These are phyloP conservation scores for Cladosporium sp. DNA, from an alignment of 2,329 filamentous ascomycete species.

Conservation along the genomic window DNA sequence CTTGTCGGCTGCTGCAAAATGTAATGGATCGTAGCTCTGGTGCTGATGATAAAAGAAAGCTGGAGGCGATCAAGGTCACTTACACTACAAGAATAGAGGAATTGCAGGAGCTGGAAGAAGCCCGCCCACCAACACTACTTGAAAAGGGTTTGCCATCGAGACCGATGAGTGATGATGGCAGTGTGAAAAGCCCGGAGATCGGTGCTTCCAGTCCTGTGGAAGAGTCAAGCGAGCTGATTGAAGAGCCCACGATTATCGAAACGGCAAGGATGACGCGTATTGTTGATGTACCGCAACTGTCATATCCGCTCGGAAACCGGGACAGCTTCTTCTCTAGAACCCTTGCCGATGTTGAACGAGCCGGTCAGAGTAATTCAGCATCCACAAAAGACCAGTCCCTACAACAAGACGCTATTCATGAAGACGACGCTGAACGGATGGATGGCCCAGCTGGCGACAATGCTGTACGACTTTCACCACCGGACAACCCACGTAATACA, in stretches of 20 bases:
- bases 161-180: constrained; percentile 56
- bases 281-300: constrained; percentile 36
- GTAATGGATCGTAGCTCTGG: constrained; percentile 81
- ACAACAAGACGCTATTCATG: background rate
- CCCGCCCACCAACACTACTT: constrained; percentile 33
- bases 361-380: constrained; percentile 3
- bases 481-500: constrained; percentile 27
- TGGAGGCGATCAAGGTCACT: constrained; percentile 86
- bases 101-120: constrained; percentile 63
- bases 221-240: constrained; percentile 22
- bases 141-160: constrained; percentile 74
- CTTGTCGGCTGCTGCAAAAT: constrained; percentile 79
- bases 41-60: constrained; percentile 81
- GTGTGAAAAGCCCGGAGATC: constrained; percentile 29
- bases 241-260: constrained; percentile 42
- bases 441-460: constrained; percentile 2
- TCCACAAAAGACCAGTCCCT: background rate
- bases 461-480: constrained; percentile 26
- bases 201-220: constrained; percentile 32
- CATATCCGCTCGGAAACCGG: constrained; percentile 21
- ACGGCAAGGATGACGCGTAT: constrained; percentile 52
- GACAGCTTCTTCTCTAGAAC: constrained; percentile 29
- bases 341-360: constrained; percentile 24
- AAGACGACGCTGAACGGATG: constrained; percentile 11
- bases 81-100: constrained; percentile 89